Evolutionary conservation across 495 filamentous ascomycete species (phyloP), one percentile per base, ranked within the genome.

Genomic region (Collariella sp.): DNA sequence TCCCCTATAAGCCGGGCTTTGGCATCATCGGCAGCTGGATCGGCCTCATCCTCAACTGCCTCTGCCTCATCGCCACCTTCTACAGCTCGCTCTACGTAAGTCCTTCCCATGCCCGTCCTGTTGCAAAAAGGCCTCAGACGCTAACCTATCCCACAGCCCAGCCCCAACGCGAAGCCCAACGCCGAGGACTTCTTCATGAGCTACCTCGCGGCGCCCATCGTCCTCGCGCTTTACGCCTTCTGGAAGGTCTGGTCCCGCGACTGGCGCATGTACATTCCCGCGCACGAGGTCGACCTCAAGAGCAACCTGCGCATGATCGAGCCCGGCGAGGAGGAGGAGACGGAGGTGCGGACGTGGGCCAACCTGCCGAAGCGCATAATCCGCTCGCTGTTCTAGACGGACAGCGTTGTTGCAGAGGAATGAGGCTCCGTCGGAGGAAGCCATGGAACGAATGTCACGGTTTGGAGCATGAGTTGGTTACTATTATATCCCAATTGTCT

Each of bases 21-120:
- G 86, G 87, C 46, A 71, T 86, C 12, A 72, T 62, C 41, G 86
- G 86, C 38, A 83, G 78, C 31, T 85, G 63, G 39, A 66, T 86
- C 20, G 83, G 84, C 18, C 57, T 87, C 15, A 33, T 60, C 42
- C 72, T 91, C 9, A 79, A 77, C 59, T 40, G 77, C 50, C 55
- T 89, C 38, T 78, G 77, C 56, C 67, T 90, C 22, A 69, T 83
- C 15, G 86, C 85, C n/a, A 71, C 76, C 40, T 76, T 79, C 55
- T 78, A 79, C 58, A 68, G 68, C 38, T 66, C 71, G 5, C 62
- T 74, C 24, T 72, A 62, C 36, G 71, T 75, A 67, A 72, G 73
- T 68, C 42, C 38, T 7, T 46, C 9, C 5, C 26, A 19, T 9
- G n/a, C 11, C 3, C n/a, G 50, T 36, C 52, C 13, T 20, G 26